phyloP scores from a whole-genome alignment of 192 early-diverging fungal genomes.

The Piromyces finnis region DNA sequence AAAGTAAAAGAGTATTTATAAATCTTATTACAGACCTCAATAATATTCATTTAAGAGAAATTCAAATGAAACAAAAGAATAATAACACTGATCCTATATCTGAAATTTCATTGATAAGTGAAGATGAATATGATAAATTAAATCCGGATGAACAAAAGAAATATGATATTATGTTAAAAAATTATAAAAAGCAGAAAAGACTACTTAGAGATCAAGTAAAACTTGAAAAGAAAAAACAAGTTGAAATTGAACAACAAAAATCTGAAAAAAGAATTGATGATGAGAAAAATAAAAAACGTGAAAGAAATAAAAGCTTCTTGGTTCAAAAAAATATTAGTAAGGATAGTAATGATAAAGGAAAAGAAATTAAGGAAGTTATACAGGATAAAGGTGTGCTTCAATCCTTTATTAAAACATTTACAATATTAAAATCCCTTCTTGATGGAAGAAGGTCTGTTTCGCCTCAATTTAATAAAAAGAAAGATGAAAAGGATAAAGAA shows the following conservation, averaged over 20 bases:
- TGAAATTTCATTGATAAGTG: conserved; percentile 19
- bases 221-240: conserved; percentile 17
- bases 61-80: conserved; percentile 6
- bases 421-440: neutral
- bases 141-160: conserved; percentile 15
- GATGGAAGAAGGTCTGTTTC: neutral
- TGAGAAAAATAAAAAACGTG: conserved; percentile 22
- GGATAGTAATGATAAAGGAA: neutral
- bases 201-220: conserved; percentile 28
- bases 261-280: conserved; percentile 17
- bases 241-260: conserved; percentile 18
- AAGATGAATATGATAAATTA: conserved; percentile 36
- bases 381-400: neutral
- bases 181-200: conserved; percentile 18
- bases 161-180: conserved; percentile 21
- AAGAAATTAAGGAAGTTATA: neutral
- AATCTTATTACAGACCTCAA: conserved; percentile 16
- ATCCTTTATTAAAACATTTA: neutral
- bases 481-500: conserved; percentile 13
- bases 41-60: conserved; percentile 16
- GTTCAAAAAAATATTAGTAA: neutral
- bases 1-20: conserved; percentile 4
- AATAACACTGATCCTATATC: conserved; percentile 17
- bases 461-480: conserved; percentile 3
- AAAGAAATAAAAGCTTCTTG: neutral